Evolutionary conservation across 2,329 filamentous ascomycete genomes (phyloP).

Genomic region (Beauveria australis): DNA sequence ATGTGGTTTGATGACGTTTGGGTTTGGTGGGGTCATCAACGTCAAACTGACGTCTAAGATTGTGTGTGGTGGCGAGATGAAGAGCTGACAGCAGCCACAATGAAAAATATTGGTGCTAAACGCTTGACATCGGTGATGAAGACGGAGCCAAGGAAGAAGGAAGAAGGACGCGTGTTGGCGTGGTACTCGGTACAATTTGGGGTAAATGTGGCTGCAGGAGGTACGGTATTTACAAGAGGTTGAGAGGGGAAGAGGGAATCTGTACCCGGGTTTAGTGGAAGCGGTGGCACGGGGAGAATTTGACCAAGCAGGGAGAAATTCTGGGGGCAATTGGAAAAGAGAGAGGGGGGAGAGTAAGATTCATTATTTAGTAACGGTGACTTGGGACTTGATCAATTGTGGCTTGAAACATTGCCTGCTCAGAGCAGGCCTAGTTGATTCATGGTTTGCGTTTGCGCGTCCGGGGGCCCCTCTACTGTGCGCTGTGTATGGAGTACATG

Average conservation of each 20-base stretch:
- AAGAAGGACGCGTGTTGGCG: not conserved
- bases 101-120: not conserved
- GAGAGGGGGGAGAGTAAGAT: not conserved
- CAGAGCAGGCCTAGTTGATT: no score
- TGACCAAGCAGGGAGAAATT: no score
- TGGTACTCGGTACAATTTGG: not conserved
- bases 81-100: not conserved
- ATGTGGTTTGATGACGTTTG: not conserved
- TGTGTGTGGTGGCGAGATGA: not conserved
- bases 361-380: not conserved
- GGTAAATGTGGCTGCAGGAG: not conserved
- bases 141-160: not conserved
- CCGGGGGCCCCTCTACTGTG: not conserved
- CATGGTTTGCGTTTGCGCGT: not conserved
- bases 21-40: not conserved
- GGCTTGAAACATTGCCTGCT: constrained; percentile 6
- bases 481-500: not conserved
- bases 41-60: not conserved
- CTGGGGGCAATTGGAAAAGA: no score
- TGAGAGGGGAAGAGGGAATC: not conserved
- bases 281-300: not conserved
- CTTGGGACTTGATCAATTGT: not conserved
- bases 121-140: constrained; percentile 1
- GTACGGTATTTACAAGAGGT: not conserved
- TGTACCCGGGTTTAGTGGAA: not conserved